phyloP scores from a whole-genome alignment of 306 rosid species.

The Castanea sativa region DNA sequence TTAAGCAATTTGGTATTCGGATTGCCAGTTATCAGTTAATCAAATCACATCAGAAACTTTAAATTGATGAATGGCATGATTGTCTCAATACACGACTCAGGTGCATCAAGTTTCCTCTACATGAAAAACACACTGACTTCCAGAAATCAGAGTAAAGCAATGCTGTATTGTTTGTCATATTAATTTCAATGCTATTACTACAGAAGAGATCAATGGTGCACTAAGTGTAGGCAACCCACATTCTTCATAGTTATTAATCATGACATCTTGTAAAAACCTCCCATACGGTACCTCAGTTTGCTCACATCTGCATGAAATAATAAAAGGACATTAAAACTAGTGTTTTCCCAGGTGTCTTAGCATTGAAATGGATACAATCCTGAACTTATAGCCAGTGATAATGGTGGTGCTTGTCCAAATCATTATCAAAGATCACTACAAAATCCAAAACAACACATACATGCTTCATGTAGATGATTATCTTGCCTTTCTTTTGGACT shows the following conservation, averaged over 20 bases:
- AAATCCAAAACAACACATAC: background rate
- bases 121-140: background rate
- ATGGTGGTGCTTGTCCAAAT: background rate
- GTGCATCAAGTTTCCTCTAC: background rate
- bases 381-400: background rate
- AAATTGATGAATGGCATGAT: background rate
- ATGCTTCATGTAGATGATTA: background rate
- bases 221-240: background rate
- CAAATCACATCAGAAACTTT: background rate
- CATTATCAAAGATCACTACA: background rate
- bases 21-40: background rate
- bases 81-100: background rate
- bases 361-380: background rate
- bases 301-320: background rate
- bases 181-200: background rate
- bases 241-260: background rate
- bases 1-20: background rate
- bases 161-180: background rate
- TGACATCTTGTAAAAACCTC: background rate
- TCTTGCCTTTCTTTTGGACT: too few species aligned
- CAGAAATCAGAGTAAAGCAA: background rate
- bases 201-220: background rate
- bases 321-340: background rate
- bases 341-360: background rate
- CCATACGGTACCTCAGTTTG: background rate